Conservation (phyloP, 2,329 filamentous ascomycete genomes). For the Cladosporium cucumerinum region DNA sequence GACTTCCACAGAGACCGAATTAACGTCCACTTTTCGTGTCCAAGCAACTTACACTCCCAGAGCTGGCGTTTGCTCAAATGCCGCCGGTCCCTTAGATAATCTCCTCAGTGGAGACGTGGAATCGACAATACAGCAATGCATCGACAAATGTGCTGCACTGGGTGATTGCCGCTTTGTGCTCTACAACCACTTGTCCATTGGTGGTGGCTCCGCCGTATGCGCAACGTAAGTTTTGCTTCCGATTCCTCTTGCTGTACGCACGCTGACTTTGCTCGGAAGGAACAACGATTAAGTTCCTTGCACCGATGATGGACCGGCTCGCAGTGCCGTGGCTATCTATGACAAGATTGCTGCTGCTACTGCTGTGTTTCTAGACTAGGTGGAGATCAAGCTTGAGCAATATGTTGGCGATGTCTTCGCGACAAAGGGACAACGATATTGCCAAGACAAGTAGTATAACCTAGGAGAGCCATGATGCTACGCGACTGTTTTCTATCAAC, state of each 20-base stretch:
- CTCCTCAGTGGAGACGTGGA: neutral
- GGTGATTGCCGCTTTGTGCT: neutral
- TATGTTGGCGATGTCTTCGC: neutral
- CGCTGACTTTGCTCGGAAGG: neutral
- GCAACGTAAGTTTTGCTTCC: neutral
- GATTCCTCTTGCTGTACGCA: neutral
- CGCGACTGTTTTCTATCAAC: no score
- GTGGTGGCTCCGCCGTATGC: neutral
- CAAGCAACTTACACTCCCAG: neutral
- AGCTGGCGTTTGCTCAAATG: neutral
- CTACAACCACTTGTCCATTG: neutral
- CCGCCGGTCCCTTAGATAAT: neutral
- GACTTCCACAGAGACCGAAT: neutral
- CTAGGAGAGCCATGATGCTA: no score
- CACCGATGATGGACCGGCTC: neutral
- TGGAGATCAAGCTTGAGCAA: neutral
- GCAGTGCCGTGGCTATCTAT: neutral
- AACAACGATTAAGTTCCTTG: neutral
- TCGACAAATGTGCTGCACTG: neutral
- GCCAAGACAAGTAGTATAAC: neutral
- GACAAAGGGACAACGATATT: neutral
- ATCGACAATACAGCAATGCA: neutral
- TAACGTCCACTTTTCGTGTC: neutral
- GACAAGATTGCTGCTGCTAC: neutral
- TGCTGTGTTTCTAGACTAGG: neutral